Percentiles rank a stretch among this genome's conserved stretches.
phyloP scores from a whole-genome alignment of 495 filamentous ascomycete species.

The Cairneyella variabilis region DNA sequence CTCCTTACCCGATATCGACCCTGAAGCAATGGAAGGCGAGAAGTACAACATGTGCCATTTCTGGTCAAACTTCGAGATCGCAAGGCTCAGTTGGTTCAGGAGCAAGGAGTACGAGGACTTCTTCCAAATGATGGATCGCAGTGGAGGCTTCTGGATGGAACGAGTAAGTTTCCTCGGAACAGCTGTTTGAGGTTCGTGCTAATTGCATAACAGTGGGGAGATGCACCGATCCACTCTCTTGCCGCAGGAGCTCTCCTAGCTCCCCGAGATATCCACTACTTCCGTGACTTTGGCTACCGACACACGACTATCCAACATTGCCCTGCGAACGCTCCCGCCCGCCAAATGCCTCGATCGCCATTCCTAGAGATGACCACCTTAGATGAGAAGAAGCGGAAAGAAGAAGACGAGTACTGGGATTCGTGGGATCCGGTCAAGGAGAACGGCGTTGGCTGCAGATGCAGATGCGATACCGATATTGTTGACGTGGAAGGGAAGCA shows the following conservation, averaged over 20 bases:
- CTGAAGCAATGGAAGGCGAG: conserved; percentile 94
- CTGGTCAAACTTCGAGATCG: conserved; percentile 99
- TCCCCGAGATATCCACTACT: conserved; percentile 90
- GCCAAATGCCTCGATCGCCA: conserved; percentile 77
- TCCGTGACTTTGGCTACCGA: conserved; percentile 97
- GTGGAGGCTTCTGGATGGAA: conserved; percentile 98
- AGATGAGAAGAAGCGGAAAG: conserved; percentile 81
- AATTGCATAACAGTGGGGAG: conserved; percentile 73
- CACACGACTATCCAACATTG: conserved; percentile 99
- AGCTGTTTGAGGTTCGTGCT: conserved; percentile 25
- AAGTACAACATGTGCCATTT: conserved; percentile 99
- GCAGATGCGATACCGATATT: conserved; percentile 97
- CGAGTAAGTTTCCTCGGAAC: conserved; percentile 59
- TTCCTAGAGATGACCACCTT: conserved; percentile 81
- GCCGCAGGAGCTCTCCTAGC: conserved; percentile 85
- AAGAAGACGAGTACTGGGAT: conserved; percentile 98
- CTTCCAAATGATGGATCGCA: conserved; percentile 98
- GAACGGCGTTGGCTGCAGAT: conserved; percentile 96
- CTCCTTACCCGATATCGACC: conserved; percentile 74
- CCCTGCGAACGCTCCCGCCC: conserved; percentile 89
- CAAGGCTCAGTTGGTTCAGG: conserved; percentile 88
- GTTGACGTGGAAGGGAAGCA: conserved; percentile 96
- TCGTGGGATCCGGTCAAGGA: conserved; percentile 80
- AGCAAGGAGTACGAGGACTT: conserved; percentile 97
- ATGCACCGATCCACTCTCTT: conserved; percentile 97